phyloP scores from a whole-genome alignment of 2,329 filamentous ascomycete species.

The Alternaria dauci region DNA sequence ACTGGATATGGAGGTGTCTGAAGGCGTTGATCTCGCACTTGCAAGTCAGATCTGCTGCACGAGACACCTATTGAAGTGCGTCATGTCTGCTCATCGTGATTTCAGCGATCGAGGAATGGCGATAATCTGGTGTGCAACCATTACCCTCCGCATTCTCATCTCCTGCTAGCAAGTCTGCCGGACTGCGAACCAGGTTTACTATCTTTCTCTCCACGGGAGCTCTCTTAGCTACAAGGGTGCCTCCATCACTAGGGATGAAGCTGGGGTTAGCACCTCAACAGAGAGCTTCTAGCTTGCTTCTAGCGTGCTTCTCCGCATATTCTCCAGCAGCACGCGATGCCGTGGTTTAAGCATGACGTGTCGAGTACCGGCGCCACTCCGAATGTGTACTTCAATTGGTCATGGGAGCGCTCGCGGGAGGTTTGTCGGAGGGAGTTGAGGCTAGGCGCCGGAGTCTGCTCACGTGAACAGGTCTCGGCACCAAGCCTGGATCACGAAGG shows the following conservation, averaged over 20 bases:
- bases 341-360: conserved; percentile 7
- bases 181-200: neutral
- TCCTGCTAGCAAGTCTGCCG: neutral
- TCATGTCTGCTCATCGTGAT: neutral
- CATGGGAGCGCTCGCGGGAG: conserved; percentile 12
- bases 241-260: conserved; percentile 7
- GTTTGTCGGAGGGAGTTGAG: conserved; percentile 21
- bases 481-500: conserved; percentile 1
- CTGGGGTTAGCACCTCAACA: conserved; percentile 21
- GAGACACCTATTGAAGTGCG: neutral
- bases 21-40: neutral
- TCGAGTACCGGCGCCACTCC: conserved; percentile 1
- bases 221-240: neutral
- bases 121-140: neutral
- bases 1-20: neutral
- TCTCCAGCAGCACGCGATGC: neutral
- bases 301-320: conserved; percentile 32
- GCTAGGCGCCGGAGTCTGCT: conserved; percentile 4
- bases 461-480: conserved; percentile 11
- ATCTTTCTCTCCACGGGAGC: conserved; percentile 8
- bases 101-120: neutral
- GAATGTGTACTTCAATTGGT: conserved; percentile 5
- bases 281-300: conserved; percentile 31
- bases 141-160: neutral
- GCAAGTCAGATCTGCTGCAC: neutral